Percentiles rank a stretch among this genome's conserved stretches.
These are phyloP conservation scores for Ceriops zippeliana DNA, from an alignment of 345 rosid genomes.

Conservation along the genomic window DNA sequence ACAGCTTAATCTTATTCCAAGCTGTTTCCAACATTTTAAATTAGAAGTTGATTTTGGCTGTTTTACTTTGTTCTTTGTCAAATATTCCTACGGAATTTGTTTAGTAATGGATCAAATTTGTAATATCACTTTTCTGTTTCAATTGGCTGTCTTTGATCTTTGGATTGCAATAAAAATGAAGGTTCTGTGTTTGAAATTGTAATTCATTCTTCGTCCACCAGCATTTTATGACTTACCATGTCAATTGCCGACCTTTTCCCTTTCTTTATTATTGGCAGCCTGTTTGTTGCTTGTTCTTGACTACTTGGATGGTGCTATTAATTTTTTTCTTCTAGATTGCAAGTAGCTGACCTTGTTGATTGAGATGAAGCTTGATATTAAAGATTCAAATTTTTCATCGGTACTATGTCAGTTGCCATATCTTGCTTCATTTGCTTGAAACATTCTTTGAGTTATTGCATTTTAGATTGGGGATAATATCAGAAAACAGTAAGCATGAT, in stretches of 20 bases:
- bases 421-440: neutral
- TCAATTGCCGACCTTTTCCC: neutral
- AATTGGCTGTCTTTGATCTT: neutral
- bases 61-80: neutral
- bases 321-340: too few species aligned
- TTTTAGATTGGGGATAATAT: neutral
- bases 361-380: neutral
- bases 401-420: neutral
- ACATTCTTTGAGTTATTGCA: neutral
- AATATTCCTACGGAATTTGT: neutral
- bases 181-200: neutral
- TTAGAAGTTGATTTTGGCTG: neutral
- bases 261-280: neutral
- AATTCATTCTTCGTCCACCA: too few species aligned
- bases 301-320: neutral
- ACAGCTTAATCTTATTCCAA: neutral
- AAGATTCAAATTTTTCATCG: neutral
- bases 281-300: neutral
- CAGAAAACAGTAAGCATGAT: neutral
- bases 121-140: neutral
- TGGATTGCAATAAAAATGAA: conserved; percentile 5
- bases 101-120: neutral
- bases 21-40: neutral
- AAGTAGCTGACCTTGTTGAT: too few species aligned
- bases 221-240: neutral